Base-by-base conservation (phyloP, 208 protist species). In the Sergeia podlipaevii region DNA sequence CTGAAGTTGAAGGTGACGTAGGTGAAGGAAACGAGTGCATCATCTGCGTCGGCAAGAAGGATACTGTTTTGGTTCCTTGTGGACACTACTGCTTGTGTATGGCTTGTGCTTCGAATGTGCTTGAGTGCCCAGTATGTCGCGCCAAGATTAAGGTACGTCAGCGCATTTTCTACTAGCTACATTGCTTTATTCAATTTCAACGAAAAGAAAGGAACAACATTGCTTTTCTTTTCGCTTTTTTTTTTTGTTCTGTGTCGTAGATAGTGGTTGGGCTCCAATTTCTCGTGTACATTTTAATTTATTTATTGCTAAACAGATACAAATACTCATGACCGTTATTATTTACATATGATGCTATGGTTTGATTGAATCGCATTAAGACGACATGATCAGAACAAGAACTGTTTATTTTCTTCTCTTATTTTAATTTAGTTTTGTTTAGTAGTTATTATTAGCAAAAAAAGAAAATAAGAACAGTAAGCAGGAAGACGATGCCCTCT, bases 51-150 rank as follows among this genome's bases (percentile, higher is more conserved):
- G 46, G 13, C 2, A 43, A 49, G 23, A 69, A 61, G 29, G 66
- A 80, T 37, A 80, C 70, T 4, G 70, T 85, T 13, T 49, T 85
- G 2, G 67, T 85, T 0, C 78, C 78, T 0, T 85, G 78, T 27
- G 78, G 78, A 1, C 78, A 85, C 29, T 82, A 61, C 37, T 85
- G 78, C 39, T 24, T 77, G 4, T 85, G 78, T 32, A 43, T 61
- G 7, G 58, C 52, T 1, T 85, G 78, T 18, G 73, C 74, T 10
- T 56, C 70, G 0, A 81, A 78, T 43, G 58, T 85, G 17, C 56
- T 36, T 13, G 62, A 69, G 13, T 85, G 78, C 30, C 78, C 78
- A 0, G 44, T 85, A 1, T 85, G 78, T 56, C 69, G 78, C 0
- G 37, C 48, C 3, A 69, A 69, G 37, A 71, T 81, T 18, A 65